A percentile compares a stretch with the other conserved stretches of the same genome.
Evolutionary conservation across 257 asterid genomes (phyloP).

Genomic region (Solanum medicagineum): DNA sequence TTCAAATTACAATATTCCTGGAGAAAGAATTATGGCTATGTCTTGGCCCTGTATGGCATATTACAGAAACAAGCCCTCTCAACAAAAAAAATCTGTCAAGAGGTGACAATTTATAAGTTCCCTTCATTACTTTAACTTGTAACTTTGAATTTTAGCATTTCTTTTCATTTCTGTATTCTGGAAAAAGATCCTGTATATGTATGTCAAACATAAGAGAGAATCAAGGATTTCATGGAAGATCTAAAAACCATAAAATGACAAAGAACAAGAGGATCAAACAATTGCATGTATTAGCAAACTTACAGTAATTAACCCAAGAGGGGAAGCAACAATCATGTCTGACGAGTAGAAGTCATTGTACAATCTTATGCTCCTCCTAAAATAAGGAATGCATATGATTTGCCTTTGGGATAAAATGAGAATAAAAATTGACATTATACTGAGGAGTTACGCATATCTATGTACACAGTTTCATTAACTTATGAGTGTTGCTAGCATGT

Average conservation of each 20-base stretch:
- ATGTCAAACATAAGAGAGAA: not conserved
- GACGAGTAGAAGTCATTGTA: slow-evolving; percentile 83
- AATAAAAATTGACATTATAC: not conserved
- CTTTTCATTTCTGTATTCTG: not conserved
- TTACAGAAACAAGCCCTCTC: not conserved
- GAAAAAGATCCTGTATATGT: not conserved
- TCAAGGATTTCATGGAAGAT: not conserved
- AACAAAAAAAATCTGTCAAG: not conserved
- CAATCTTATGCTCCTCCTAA: slow-evolving; percentile 54
- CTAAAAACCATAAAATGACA: not conserved
- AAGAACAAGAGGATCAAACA: not conserved
- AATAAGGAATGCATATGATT: not conserved
- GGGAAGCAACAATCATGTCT: slow-evolving; percentile 91
- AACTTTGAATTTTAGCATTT: not conserved
- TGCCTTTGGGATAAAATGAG: not conserved
- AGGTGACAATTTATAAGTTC: not conserved
- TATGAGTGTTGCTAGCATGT: not conserved
- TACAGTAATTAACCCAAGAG: slow-evolving; percentile 83
- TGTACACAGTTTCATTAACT: not conserved
- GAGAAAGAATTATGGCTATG: not conserved
- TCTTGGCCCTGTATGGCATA: not conserved
- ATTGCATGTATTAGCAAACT: slow-evolving; percentile 7
- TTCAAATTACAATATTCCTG: not conserved
- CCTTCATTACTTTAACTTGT: not conserved
- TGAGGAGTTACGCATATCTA: not conserved